Percentiles rank a stretch among this genome's conserved stretches.
Conservation (phyloP, 2,329 filamentous ascomycete species). For the Pseudocercospora crystallina region DNA sequence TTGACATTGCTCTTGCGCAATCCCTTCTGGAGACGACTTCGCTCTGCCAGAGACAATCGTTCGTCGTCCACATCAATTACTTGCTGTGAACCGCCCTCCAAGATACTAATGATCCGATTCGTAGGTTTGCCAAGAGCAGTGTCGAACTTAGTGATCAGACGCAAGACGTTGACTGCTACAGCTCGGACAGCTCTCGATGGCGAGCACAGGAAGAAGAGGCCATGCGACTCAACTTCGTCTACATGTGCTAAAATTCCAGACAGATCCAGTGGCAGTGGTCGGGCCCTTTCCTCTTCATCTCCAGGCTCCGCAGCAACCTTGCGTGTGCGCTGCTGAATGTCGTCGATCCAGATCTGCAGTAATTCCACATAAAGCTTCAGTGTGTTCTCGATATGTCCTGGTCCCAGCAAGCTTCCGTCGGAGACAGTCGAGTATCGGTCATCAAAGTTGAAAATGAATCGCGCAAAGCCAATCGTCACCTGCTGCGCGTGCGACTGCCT, state of each 20-base stretch:
- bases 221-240: constrained; percentile 94
- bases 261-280: constrained; percentile 62
- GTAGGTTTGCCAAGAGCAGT: constrained; percentile 75
- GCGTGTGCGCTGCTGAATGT: constrained; percentile 82
- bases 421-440: constrained; percentile 97
- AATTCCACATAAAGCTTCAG: constrained; percentile 89
- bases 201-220: constrained; percentile 94
- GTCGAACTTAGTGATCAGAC: constrained; percentile 91
- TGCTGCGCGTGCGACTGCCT: constrained; percentile 89
- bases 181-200: constrained; percentile 86
- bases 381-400: constrained; percentile 92
- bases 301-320: constrained; percentile 65
- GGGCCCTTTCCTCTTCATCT: constrained; percentile 54
- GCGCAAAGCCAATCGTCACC: constrained; percentile 92
- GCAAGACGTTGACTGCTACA: constrained; percentile 88
- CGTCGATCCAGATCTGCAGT: constrained; percentile 95
- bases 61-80: constrained; percentile 94
- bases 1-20: constrained; percentile 80
- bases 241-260: constrained; percentile 90
- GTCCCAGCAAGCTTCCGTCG: constrained; percentile 92
- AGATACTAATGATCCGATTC: constrained; percentile 81
- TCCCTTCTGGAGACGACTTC: constrained; percentile 86
- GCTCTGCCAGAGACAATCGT: constrained; percentile 84
- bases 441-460: constrained; percentile 98
- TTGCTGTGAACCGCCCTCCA: constrained; percentile 83